phyloP scores from a whole-genome alignment of 805 yeast genomes.

The Ogataea glucozyma region DNA sequence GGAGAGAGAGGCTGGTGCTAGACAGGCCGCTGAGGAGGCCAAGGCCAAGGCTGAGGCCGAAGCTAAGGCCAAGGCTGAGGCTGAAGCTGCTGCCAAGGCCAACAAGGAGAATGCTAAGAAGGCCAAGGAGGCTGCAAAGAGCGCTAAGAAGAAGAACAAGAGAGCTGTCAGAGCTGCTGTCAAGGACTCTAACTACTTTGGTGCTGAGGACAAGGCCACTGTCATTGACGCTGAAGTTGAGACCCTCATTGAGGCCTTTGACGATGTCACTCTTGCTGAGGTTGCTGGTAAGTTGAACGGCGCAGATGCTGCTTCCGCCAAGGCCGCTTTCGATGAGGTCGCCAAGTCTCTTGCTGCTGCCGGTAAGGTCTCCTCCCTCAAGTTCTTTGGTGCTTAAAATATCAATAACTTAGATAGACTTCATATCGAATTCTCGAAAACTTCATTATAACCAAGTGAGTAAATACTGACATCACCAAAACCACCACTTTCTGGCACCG shows the following conservation, averaged over 20 bases:
- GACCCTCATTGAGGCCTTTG: conserved; percentile 72
- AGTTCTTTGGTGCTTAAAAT: conserved; percentile 18
- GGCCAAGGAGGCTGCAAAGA: conserved; percentile 94
- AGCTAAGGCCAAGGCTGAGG: conserved; percentile 74
- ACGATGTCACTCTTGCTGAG: conserved; percentile 75
- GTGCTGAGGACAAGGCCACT: conserved; percentile 68
- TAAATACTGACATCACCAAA: conserved; percentile 8
- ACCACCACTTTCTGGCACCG: conserved; percentile 19
- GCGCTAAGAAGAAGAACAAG: conserved; percentile 87
- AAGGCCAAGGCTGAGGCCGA: conserved; percentile 85
- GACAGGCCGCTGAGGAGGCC: conserved; percentile 94
- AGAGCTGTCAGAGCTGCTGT: conserved; percentile 66
- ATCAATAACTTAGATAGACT: neutral
- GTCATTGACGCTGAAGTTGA: conserved; percentile 79
- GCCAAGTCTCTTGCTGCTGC: conserved; percentile 54
- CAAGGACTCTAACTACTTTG: conserved; percentile 84
- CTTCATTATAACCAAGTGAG: conserved; percentile 5
- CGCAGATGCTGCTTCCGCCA: conserved; percentile 55
- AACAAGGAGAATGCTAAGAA: conserved; percentile 66
- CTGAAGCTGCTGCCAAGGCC: conserved; percentile 67
- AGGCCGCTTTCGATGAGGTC: conserved; percentile 56
- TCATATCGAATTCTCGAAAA: neutral
- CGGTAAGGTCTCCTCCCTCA: conserved; percentile 47
- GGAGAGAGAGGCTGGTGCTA: conserved; percentile 97
- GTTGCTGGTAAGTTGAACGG: conserved; percentile 68